Base-by-base conservation (phyloP, 176 grass and related monocot genomes). In the Raddia guianensis region DNA sequence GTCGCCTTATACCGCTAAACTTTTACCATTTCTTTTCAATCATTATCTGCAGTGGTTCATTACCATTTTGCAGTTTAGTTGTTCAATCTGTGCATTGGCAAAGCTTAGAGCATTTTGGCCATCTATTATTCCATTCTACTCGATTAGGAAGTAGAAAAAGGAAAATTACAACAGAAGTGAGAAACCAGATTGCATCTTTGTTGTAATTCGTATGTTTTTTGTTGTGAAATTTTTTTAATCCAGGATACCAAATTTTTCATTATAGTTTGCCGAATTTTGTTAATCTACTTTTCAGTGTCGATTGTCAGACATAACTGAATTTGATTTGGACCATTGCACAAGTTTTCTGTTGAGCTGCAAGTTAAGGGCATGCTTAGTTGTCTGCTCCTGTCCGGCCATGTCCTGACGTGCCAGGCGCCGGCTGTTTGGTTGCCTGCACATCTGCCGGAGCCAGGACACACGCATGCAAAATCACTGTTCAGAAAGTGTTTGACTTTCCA, bases 121-220 rank as follows among this genome's bases (percentile, higher is more conserved):
- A 20, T 19, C 42, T 68, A 19, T 46, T 68, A 68, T n/a, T 12
- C 18, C 10, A 19, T 20, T 67, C 13, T 45, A 46, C 40, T 68
- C 10, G 16, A 19, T 68, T 63, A 43, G 32, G 33, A 62, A 72
- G 50, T 27, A 51, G 2, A 72, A 12, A 34, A 20, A 40, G 8
- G 48, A 66, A 61, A 54, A 3, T 67, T 63, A 44, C 7, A 27
- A 6, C 10, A 53, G 48, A 66, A 78, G 12, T 16, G 49, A 79
- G 63, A 80, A 66, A 67, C 15, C 68, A 43, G 56, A 49, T 58
- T 33, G 18, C 64, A 80, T 27, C 12, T 5, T 68, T 57, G 66
- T 7, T 20, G 14, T 20, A 46, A 69, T 80, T 40, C n/a, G 47
- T 68, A 32, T 46, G 3, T 69, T 53, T 80, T 8, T 59, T 70